Evolutionary conservation across 441 rosid species (phyloP), one percentile per base, ranked within the genome.

Genomic region (Adansonia grandidieri): DNA sequence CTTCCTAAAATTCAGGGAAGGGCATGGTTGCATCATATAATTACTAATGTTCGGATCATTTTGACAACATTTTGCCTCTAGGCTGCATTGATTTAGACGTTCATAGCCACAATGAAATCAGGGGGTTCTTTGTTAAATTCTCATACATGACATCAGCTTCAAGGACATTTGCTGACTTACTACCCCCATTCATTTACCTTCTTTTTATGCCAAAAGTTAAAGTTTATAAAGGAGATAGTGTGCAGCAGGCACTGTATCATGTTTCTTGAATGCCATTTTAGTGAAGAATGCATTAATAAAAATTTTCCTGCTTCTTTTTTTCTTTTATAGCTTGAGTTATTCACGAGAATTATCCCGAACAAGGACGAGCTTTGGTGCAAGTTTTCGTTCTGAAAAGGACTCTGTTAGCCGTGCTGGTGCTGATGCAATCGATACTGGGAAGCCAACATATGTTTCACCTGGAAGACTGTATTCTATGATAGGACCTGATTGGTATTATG

Each of bases 311-410:
- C 19, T 50, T 50, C 58, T 61, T n/a, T 10, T 56, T 17, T 54
- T 62, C 9, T 76, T 61, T 58, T 60, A 47, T 67, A 95, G 98
- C 79, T 24, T 81, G 70, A 90, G 75, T 79, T 87, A 85, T 78
- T 94, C 98, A 32, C 78, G 88, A 74, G 96, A 92, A 74, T 81
- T 91, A 70, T 91, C 99, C 74, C 85, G 82, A 75, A 87, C 89
- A 57, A 90, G 86, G 72, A 79, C 92, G 8, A 92, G 95, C 80
- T 90, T 91, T 65, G 91, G 94, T 42, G 77, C 86, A 22, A 93
- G 98, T 82, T 92, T 95, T 78, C 87, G 85, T 40, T 94, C 98
- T 0, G 99, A 96, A n/a, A 96, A 86, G 64, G 99, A 96, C 9
- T 94, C 98, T 0, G 80, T 87, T 58, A 85, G 85, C 53, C 90